Evolutionary conservation across 495 filamentous ascomycete genomes (phyloP).

Genomic region (Massariosphaeria phaeospora): DNA sequence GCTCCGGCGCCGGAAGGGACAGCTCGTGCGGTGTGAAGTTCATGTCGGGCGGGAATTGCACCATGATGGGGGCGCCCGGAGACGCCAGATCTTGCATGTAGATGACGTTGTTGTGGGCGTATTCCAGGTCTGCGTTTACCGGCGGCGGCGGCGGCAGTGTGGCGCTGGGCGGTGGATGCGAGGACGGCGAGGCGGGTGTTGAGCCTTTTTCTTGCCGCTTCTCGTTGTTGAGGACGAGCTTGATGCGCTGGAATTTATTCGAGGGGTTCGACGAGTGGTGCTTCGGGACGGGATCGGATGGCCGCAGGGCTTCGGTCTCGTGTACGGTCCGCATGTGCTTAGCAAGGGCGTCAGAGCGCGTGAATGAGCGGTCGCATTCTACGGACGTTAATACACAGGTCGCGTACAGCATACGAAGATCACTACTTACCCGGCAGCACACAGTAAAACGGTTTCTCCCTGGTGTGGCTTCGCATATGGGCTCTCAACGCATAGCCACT

Average conservation of each 20-base stretch:
- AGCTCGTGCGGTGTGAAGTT: constrained; percentile 72
- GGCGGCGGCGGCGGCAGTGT: neutral
- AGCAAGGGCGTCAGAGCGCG: constrained; percentile 89
- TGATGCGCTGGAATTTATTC: constrained; percentile 35
- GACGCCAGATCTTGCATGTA: constrained; percentile 37
- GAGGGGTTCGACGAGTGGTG: constrained; percentile 54
- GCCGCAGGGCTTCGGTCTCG: constrained; percentile 87
- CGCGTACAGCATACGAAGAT: neutral
- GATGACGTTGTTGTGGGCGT: constrained; percentile 39
- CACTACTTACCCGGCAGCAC: constrained; percentile 71
- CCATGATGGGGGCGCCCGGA: constrained; percentile 42
- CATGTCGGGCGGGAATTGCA: constrained; percentile 54
- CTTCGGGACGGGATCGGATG: constrained; percentile 81
- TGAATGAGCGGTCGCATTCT: constrained; percentile 98
- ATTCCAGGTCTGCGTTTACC: constrained; percentile 27
- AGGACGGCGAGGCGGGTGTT: constrained; percentile 30
- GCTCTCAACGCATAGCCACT: constrained; percentile 93
- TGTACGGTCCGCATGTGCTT: constrained; percentile 99
- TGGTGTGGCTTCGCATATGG: constrained; percentile 95
- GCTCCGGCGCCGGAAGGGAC: constrained; percentile 58
- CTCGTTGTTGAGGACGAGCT: constrained; percentile 32
- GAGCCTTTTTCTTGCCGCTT: constrained; percentile 12
- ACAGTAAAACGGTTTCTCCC: constrained; percentile 98
- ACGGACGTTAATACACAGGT: constrained; percentile 1
- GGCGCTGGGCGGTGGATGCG: constrained; percentile 21